Evolutionary conservation across 371 early-diverging fungal genomes (phyloP).

Genomic region (Mortierella sp.): DNA sequence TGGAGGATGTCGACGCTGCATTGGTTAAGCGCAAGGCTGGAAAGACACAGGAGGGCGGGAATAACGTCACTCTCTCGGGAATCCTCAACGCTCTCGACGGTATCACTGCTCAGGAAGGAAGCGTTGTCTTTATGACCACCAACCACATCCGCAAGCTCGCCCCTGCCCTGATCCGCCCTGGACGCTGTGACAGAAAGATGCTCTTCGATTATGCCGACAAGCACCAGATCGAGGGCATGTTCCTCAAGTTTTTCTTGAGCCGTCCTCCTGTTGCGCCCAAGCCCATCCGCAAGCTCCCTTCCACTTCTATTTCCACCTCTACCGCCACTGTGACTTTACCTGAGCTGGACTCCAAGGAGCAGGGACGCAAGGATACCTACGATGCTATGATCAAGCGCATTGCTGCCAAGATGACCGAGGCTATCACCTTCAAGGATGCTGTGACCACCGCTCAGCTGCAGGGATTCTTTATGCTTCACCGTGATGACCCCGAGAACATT

Average conservation of each 20-base stretch:
- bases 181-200: conserved; percentile 88
- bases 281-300: neutral
- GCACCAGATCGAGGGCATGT: conserved; percentile 55
- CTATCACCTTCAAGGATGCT: conserved; percentile 49
- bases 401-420: conserved; percentile 40
- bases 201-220: conserved; percentile 57
- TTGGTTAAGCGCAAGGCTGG: conserved; percentile 58
- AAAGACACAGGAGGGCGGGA: conserved; percentile 39
- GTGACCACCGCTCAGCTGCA: conserved; percentile 69
- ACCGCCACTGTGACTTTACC: neutral
- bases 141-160: conserved; percentile 88
- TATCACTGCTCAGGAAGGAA: conserved; percentile 81
- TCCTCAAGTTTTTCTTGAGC: conserved; percentile 63
- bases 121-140: conserved; percentile 88
- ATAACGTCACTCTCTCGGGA: conserved; percentile 75
- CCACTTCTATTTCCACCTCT: neutral
- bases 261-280: conserved; percentile 27
- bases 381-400: conserved; percentile 44
- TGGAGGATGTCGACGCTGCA: conserved; percentile 91
- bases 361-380: conserved; percentile 32
- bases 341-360: conserved; percentile 34
- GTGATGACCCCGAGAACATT: conserved; percentile 47
- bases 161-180: conserved; percentile 90
- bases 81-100: conserved; percentile 89
- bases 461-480: conserved; percentile 56